Evolutionary conservation across 2,329 filamentous ascomycete species (phyloP).

Genomic region (Fusarium xyrophilum): DNA sequence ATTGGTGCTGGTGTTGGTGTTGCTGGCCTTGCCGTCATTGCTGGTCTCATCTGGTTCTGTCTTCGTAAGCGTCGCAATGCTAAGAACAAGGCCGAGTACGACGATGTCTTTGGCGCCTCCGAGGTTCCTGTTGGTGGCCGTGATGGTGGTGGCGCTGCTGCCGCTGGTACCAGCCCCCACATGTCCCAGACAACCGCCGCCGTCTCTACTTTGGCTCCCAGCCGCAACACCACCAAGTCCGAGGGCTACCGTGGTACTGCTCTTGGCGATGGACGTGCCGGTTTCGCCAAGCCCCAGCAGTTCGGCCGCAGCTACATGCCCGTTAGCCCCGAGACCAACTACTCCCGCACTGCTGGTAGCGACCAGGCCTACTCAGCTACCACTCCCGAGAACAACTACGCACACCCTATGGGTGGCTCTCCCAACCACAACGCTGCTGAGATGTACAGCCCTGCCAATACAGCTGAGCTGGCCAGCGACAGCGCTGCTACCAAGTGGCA

Average conservation of each 20-base stretch:
- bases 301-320: constrained; percentile 45
- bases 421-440: constrained; percentile 35
- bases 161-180: constrained; percentile 34
- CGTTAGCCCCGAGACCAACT: constrained; percentile 38
- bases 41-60: constrained; percentile 42
- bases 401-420: constrained; percentile 33
- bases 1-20: constrained; percentile 52
- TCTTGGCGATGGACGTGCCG: constrained; percentile 49
- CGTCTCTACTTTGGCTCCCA: constrained; percentile 39
- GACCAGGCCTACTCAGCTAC: constrained; percentile 25
- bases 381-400: constrained; percentile 37
- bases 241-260: constrained; percentile 52
- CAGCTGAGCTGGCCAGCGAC: constrained; percentile 47
- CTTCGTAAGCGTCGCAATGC: constrained; percentile 43
- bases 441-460: constrained; percentile 36
- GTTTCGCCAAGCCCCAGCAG: constrained; percentile 49
- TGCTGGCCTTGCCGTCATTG: constrained; percentile 47
- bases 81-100: constrained; percentile 46
- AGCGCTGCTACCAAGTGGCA: constrained; percentile 46
- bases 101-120: constrained; percentile 52
- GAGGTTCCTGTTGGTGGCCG: constrained; percentile 52
- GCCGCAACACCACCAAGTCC: constrained; percentile 38
- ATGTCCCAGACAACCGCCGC: constrained; percentile 44
- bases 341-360: constrained; percentile 25
- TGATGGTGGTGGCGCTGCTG: constrained; percentile 22